phyloP scores from a whole-genome alignment of 192 early-diverging fungal species.

The Geranomyces michiganensis region DNA sequence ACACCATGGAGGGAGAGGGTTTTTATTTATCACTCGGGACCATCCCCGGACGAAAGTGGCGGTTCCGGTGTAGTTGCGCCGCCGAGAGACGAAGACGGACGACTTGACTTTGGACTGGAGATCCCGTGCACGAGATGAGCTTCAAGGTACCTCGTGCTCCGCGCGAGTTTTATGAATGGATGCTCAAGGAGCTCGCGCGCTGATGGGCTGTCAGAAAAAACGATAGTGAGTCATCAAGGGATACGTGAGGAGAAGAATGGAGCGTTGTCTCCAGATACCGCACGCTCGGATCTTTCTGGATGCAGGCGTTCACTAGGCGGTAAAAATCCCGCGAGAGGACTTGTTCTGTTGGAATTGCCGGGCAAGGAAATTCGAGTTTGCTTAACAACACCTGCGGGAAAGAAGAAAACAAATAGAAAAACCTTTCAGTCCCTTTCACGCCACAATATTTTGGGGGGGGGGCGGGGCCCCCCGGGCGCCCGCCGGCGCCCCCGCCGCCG shows the following conservation, averaged over 20 bases:
- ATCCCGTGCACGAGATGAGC: slow-evolving; percentile 23
- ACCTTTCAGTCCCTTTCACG: too few relatives aligned
- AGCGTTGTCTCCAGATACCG: slow-evolving; percentile 27
- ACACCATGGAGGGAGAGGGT: too few relatives aligned
- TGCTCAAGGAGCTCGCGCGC: slow-evolving; percentile 42
- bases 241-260: background rate
- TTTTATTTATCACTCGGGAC: too few relatives aligned
- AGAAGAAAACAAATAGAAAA: too few relatives aligned
- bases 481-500: too few relatives aligned
- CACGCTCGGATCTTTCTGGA: slow-evolving; percentile 44
- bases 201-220: slow-evolving; percentile 35
- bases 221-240: background rate
- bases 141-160: slow-evolving; percentile 35
- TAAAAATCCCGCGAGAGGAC: slow-evolving; percentile 47
- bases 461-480: too few relatives aligned
- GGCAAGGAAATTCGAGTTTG: slow-evolving; percentile 55
- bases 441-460: too few relatives aligned
- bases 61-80: too few relatives aligned
- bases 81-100: background rate
- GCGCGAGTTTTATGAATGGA: slow-evolving; percentile 44
- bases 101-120: background rate
- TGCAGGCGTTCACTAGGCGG: slow-evolving; percentile 41
- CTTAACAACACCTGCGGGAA: slow-evolving; percentile 43
- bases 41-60: too few relatives aligned
- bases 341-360: slow-evolving; percentile 42